A percentile compares a stretch with the other conserved stretches of the same genome.
Conservation (phyloP, 164 flowering plant species). For the Vitis labrusca region DNA sequence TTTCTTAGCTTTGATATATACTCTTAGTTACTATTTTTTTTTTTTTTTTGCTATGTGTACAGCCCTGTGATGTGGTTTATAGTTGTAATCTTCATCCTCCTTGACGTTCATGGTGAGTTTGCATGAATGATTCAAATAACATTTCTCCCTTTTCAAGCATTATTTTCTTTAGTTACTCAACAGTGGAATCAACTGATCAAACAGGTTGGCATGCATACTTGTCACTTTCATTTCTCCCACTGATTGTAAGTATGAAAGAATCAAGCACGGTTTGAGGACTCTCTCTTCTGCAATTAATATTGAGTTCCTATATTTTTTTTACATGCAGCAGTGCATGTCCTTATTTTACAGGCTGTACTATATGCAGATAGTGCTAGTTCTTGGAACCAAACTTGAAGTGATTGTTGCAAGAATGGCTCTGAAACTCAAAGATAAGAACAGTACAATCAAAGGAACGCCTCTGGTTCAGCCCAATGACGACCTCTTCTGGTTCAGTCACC, state of each 20-base stretch:
- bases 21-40: not conserved
- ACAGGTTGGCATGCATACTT: constrained; percentile 57
- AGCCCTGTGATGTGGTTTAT: constrained; percentile 65
- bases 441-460: constrained; percentile 49
- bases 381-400: constrained; percentile 63
- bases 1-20: too few relatives aligned
- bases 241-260: constrained; percentile 34
- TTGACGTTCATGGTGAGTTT: constrained; percentile 54
- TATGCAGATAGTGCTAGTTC: constrained; percentile 40
- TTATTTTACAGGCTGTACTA: not conserved
- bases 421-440: constrained; percentile 30
- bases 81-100: constrained; percentile 54
- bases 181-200: not conserved
- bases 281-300: not conserved
- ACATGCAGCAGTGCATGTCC: not conserved
- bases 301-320: too few relatives aligned
- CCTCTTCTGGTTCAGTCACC: constrained; percentile 59
- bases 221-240: constrained; percentile 53
- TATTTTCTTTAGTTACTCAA: not conserved
- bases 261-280: not conserved
- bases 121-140: not conserved
- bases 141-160: not conserved
- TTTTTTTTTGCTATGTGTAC: not conserved
- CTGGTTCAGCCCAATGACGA: constrained; percentile 55
- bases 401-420: constrained; percentile 63